A percentile compares a stretch with the other conserved stretches of the same genome.
Conservation (phyloP, 345 rosid species). For the Melastoma malabathricum region DNA sequence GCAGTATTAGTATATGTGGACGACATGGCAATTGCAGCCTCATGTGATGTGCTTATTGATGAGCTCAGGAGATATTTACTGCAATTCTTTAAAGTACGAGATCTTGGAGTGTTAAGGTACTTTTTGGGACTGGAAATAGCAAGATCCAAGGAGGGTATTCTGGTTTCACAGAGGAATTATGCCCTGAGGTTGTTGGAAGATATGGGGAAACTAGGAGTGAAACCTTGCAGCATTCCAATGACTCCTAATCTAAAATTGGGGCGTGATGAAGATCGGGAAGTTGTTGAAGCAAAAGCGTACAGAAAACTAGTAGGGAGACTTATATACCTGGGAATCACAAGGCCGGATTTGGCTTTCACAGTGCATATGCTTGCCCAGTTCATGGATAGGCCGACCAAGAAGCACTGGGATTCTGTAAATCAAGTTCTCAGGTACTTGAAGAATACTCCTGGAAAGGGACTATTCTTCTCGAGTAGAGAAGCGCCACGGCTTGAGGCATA, state of each 20-base stretch:
- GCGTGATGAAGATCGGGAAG: background rate
- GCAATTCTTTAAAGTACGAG: background rate
- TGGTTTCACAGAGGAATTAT: background rate
- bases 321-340: background rate
- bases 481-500: background rate
- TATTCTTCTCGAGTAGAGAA: background rate
- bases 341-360: background rate
- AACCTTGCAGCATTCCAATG: background rate
- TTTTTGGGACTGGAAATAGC: background rate
- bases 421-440: background rate
- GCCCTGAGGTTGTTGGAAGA: background rate
- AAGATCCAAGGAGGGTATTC: background rate
- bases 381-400: conserved; percentile 1
- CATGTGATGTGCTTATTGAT: background rate
- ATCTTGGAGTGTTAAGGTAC: background rate
- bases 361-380: background rate
- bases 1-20: background rate
- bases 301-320: background rate
- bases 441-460: background rate
- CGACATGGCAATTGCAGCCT: background rate
- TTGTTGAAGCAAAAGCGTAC: background rate
- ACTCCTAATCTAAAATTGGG: background rate
- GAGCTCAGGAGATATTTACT: background rate
- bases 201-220: background rate
- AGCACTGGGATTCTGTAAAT: background rate